phyloP scores from a whole-genome alignment of 1,284 basidiomycete species.

The Phenoliferia sp. region DNA sequence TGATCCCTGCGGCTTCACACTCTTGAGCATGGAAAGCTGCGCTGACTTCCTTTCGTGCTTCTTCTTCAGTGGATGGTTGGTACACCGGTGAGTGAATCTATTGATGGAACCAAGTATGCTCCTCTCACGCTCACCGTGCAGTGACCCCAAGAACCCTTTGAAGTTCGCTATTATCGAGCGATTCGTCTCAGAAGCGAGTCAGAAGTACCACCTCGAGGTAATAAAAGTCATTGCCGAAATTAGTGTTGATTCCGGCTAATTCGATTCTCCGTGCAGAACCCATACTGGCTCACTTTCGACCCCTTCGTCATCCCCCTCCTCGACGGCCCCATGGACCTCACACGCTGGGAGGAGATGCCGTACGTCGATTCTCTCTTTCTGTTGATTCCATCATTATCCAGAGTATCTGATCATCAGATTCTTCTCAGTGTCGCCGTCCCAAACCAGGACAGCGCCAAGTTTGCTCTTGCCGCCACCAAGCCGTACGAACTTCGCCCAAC shows the following conservation, averaged over 20 bases:
- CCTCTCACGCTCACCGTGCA: not conserved
- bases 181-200: constrained; percentile 43
- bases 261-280: not conserved
- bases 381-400: not conserved
- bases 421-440: not conserved
- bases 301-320: constrained; percentile 43
- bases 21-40: not conserved
- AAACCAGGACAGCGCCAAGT: not conserved
- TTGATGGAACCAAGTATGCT: not conserved
- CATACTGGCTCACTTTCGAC: constrained; percentile 45
- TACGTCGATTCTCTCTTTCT: not conserved
- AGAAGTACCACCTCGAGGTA: constrained; percentile 41
- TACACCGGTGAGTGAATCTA: not conserved
- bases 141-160: constrained; percentile 35
- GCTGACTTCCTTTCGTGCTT: not conserved
- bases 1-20: constrained; percentile 8
- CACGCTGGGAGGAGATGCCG: constrained; percentile 44
- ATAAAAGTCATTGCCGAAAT: not conserved
- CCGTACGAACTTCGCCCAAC: too few relatives aligned
- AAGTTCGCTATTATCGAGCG: constrained; percentile 46
- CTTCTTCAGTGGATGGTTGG: not conserved
- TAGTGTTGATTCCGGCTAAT: not conserved
- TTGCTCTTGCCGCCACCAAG: too few relatives aligned
- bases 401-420: not conserved
- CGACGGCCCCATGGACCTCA: constrained; percentile 43